Percentiles rank a stretch among this genome's conserved stretches.
phyloP scores from a whole-genome alignment of 192 early-diverging fungal genomes.

The Backusella parvicylindrica region DNA sequence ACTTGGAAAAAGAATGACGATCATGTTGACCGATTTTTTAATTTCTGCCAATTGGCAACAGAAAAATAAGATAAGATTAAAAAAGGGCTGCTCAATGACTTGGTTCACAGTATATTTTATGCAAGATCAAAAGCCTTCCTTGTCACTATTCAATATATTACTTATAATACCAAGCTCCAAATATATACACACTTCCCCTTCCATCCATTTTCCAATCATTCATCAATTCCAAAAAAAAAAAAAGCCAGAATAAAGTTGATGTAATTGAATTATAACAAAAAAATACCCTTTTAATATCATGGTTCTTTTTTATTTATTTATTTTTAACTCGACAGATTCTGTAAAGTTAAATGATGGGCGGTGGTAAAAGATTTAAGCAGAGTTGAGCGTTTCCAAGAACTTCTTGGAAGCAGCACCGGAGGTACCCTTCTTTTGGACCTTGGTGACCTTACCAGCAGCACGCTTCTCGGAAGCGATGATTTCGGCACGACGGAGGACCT shows the following conservation, averaged over 20 bases:
- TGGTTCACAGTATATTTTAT: no score
- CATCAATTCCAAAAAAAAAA: background rate
- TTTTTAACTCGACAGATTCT: background rate
- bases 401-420: slow-evolving; percentile 26
- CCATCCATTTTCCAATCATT: background rate
- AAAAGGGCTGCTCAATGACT: no score
- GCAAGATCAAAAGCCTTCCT: no score
- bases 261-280: background rate
- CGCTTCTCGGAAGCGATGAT: slow-evolving; percentile 54
- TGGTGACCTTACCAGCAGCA: slow-evolving; percentile 53
- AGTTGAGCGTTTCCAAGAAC: slow-evolving; percentile 29
- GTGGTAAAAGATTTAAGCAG: slow-evolving; percentile 6
- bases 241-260: background rate
- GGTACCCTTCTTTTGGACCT: slow-evolving; percentile 37
- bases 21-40: no score
- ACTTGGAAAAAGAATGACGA: no score
- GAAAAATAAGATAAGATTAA: no score
- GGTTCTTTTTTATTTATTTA: background rate
- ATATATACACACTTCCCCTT: background rate
- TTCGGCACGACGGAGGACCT: slow-evolving; percentile 82
- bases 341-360: background rate
- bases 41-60: no score
- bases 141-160: no score
- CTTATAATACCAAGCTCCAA: no score
- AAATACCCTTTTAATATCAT: background rate